phyloP scores from a whole-genome alignment of 176 grass and related monocot species.

The Eleusine indica region DNA sequence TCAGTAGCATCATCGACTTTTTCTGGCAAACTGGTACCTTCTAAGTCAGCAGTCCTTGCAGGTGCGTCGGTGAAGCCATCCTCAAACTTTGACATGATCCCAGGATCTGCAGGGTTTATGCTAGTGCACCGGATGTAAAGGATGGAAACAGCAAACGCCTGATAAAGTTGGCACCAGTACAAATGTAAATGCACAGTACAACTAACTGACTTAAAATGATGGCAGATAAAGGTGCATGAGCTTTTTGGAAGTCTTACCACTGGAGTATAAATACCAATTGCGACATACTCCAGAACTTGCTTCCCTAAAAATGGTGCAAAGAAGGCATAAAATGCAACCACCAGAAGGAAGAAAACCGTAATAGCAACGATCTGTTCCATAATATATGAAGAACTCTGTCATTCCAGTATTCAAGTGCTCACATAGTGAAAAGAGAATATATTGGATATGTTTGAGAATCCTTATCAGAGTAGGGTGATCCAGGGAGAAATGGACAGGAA shows the following conservation, averaged over 20 bases:
- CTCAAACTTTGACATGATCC: constrained; percentile 96
- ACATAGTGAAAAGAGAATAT: background rate
- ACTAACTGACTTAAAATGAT: constrained; percentile 31
- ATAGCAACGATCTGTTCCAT: constrained; percentile 82
- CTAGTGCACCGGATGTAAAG: constrained; percentile 96
- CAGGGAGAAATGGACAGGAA: background rate
- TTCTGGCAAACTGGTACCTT: constrained; percentile 44
- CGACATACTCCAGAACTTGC: constrained; percentile 67
- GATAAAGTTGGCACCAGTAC: constrained; percentile 35
- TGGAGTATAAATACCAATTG: constrained; percentile 78
- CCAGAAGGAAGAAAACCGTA: constrained; percentile 90
- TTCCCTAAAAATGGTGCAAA: constrained; percentile 96
- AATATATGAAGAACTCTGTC: constrained; percentile 19
- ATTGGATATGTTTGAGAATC: background rate
- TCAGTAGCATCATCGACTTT: constrained; percentile 56
- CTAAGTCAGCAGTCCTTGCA: constrained; percentile 42
- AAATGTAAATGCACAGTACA: constrained; percentile 20
- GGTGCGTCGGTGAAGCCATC: constrained; percentile 64
- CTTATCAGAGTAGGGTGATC: background rate
- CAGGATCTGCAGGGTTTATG: constrained; percentile 98
- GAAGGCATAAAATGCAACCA: constrained; percentile 97
- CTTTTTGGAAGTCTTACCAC: constrained; percentile 60
- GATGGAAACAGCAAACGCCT: constrained; percentile 91
- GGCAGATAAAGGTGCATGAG: background rate
- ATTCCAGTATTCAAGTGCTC: constrained; percentile 17